Percentiles rank a stretch among this genome's conserved stretches.
Evolutionary conservation across 2,329 filamentous ascomycete genomes (phyloP).

Genomic region (Sporothrix brunneoviolacea): DNA sequence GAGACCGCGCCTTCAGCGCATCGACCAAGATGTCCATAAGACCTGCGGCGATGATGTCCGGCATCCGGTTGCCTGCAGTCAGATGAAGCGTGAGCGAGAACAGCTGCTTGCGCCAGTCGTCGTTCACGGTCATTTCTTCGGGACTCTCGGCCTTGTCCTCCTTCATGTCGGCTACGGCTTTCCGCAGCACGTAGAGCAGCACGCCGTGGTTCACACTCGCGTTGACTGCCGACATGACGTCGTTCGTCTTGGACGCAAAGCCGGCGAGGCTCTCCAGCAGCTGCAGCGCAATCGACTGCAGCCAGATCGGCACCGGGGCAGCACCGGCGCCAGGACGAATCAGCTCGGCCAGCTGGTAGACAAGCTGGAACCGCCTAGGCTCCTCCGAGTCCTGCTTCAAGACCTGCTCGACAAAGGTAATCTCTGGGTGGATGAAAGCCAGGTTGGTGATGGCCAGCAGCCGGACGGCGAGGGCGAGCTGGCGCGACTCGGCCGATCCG

Average conservation of each 20-base stretch:
- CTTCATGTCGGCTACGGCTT: slow-evolving; percentile 77
- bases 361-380: slow-evolving; percentile 78
- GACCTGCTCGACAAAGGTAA: slow-evolving; percentile 77
- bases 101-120: slow-evolving; percentile 84
- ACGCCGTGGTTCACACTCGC: slow-evolving; percentile 96
- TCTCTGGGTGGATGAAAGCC: slow-evolving; percentile 79
- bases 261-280: slow-evolving; percentile 80
- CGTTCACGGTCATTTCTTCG: slow-evolving; percentile 58
- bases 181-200: slow-evolving; percentile 84
- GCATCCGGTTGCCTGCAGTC: slow-evolving; percentile 64
- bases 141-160: slow-evolving; percentile 49
- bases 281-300: slow-evolving; percentile 76
- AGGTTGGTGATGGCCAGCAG: slow-evolving; percentile 85
- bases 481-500: slow-evolving; percentile 57
- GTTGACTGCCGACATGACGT: slow-evolving; percentile 85
- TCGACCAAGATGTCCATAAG: slow-evolving; percentile 87
- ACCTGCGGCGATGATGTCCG: slow-evolving; percentile 81
- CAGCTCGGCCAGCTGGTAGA: slow-evolving; percentile 86
- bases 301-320: slow-evolving; percentile 55
- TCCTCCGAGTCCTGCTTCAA: slow-evolving; percentile 84
- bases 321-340: slow-evolving; percentile 72
- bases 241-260: slow-evolving; percentile 67
- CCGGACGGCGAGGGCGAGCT: slow-evolving; percentile 71
- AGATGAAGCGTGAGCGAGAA: slow-evolving; percentile 84
- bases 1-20: slow-evolving; percentile 74